Conservation (phyloP, 2,329 filamentous ascomycete species). For the Penicillium italicum region DNA sequence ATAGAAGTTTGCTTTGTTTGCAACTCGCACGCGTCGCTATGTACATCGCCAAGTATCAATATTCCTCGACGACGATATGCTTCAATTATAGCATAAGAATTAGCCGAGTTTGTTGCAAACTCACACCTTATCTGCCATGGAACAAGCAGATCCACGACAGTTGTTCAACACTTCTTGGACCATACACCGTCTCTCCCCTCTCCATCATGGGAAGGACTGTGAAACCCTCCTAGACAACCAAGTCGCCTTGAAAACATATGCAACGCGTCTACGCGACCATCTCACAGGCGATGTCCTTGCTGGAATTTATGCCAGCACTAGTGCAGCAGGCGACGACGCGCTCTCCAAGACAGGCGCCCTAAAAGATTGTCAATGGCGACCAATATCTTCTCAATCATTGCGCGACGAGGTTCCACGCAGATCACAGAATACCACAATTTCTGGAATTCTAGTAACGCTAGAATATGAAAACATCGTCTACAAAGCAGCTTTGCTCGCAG, state of each 20-base stretch:
- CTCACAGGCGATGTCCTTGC: constrained; percentile 50
- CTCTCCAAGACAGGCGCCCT: constrained; percentile 48
- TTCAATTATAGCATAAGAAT: neutral
- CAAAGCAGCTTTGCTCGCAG: constrained; percentile 50
- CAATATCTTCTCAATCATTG: constrained; percentile 33
- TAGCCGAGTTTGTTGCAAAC: neutral
- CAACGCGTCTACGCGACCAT: constrained; percentile 47
- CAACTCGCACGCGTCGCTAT: constrained; percentile 16
- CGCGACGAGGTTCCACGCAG: constrained; percentile 27
- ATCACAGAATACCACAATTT: constrained; percentile 18
- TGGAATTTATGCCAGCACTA: constrained; percentile 41
- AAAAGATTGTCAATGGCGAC: constrained; percentile 46
- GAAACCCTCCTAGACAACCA: constrained; percentile 34
- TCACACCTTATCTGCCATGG: constrained; percentile 19
- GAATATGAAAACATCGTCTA: constrained; percentile 50
- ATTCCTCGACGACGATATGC: neutral
- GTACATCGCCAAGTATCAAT: constrained; percentile 6
- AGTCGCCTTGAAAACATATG: constrained; percentile 44
- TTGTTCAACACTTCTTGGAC: constrained; percentile 54
- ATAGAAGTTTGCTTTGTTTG: constrained; percentile 22
- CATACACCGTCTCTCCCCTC: constrained; percentile 53
- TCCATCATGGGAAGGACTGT: constrained; percentile 47
- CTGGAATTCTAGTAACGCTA: constrained; percentile 49
- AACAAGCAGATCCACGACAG: constrained; percentile 31
- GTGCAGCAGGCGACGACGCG: constrained; percentile 34